Base-by-base conservation (phyloP, 2,329 filamentous ascomycete genomes). In the Samsoniella hepiali region DNA sequence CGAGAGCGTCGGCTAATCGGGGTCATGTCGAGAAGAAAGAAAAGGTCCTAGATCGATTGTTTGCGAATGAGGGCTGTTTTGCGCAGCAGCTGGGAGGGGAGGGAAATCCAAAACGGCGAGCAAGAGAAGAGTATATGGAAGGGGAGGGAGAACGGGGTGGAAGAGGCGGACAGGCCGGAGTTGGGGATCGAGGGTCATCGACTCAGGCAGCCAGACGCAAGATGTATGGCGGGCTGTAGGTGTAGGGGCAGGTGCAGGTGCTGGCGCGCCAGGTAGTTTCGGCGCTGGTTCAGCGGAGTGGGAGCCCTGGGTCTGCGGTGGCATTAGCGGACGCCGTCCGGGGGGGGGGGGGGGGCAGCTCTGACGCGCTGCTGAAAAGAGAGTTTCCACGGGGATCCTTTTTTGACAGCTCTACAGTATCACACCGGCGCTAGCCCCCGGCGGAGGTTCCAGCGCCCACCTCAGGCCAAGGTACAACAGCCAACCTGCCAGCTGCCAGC, bases 91-190 rank as follows among this genome's bases (percentile, higher is more conserved):
- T 17, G 7, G 13, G 32, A 44, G 15, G n/a, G 34, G 4, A n/a
- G 10, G 15, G 31, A n/a, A 22, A 42, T 40, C 15, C 7, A n/a
- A 34, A 27, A 57, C 15, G 55, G 31, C 6, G 31, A 45, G 40
- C 10, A 36, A 22, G 10, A n/a, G 13, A 55, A 40, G 13, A 44
- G 38, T 27, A 29, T 40, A 29, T 38, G 27, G 27, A 56, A 32
- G 38, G 17, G 27, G 38, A 32, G 44, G 38, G 40, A 31, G 27
- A 38, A 11, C 15, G 38, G 38, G 51, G 40, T 22, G 29, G 54
- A 57, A 36, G 9, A 57, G 49, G 31, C 27, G 55, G 55, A 58
- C 55, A 22, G n/a, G 42, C 40, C 40, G 55, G 55, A 58, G 55
- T 34, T 58, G 55, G 55, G 55, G 42, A 58, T 58, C 29, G 40